Evolutionary conservation across 2,329 filamentous ascomycete species (phyloP), one percentile per base, ranked within the genome.

Genomic region (Diaporthe citriasiana): DNA sequence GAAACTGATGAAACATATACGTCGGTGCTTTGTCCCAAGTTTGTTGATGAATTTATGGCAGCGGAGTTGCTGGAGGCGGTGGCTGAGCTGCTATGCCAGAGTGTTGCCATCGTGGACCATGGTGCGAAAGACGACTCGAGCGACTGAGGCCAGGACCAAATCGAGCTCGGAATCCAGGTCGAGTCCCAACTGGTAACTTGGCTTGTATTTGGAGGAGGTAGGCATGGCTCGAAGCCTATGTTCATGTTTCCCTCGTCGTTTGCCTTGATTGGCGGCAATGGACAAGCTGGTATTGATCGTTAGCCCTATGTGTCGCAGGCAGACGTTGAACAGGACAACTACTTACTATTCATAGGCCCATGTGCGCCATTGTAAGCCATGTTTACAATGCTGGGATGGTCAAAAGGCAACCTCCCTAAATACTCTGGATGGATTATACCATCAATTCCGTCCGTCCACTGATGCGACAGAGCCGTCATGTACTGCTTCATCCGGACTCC

Each of bases 401-500:
- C 45, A 25, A 56, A 70, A 33, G 50, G 50, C 25, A 70, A 12
- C 19, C 35, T 42, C 3, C 50, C 50, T 38, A 56, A 30, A 25
- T 45, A 63, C 19, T 56, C 5, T 30, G 50, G 35, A 35, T 55
- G 50, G 15, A 70, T 42, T n/a, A 40, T n/a, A 8, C 66, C 66
- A 45, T 33, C 66, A 19, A n/a, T 19, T 22, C 35, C 51, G 5
- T 42, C 66, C 10, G 50, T 70, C 66, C 66, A 70, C 66, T 70
- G 66, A n/a, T 70, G 56, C 22, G 66, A 70, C 10, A 70, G 25
- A 9, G 66, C 35, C 19, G 50, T 70, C 51, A 70, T 56, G 10
- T 56, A 70, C 50, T 56, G 66, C 35, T 70, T 70, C 66, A 70
- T 70, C 25, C 66, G 50, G 27, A 70, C 30, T 25, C 66, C 50